These are phyloP conservation scores for Ogataea angusta DNA, from an alignment of 805 yeast species.

Conservation along the genomic window DNA sequence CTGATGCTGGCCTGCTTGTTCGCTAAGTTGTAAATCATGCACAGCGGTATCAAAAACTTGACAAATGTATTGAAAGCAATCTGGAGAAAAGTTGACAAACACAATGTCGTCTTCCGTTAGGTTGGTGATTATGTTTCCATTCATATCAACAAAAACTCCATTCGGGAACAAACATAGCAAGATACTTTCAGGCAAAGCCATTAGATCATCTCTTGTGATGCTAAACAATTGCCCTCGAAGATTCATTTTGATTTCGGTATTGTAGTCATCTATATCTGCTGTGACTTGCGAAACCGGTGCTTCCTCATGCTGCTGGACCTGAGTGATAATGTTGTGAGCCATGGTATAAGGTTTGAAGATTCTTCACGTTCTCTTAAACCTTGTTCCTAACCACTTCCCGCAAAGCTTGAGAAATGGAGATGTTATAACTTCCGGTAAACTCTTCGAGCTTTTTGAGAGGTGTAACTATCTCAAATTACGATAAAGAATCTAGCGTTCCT, in stretches of 20 bases:
- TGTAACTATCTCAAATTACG: background rate
- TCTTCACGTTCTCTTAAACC: too few relatives aligned
- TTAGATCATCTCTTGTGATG: slow-evolving; percentile 81
- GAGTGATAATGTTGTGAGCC: slow-evolving; percentile 59
- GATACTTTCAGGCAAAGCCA: slow-evolving; percentile 89
- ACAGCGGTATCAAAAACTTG: slow-evolving; percentile 69
- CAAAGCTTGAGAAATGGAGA: too few relatives aligned
- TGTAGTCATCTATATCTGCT: slow-evolving; percentile 43
- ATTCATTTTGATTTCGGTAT: slow-evolving; percentile 70
- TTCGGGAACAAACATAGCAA: slow-evolving; percentile 84
- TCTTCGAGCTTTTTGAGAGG: background rate
- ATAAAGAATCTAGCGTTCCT: background rate
- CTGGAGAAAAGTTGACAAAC: slow-evolving; percentile 81
- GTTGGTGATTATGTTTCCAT: slow-evolving; percentile 75
- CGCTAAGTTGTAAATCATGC: slow-evolving; percentile 47
- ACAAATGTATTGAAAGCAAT: slow-evolving; percentile 80
- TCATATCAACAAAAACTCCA: slow-evolving; percentile 77
- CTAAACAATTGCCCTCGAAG: slow-evolving; percentile 72
- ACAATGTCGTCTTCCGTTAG: slow-evolving; percentile 78
- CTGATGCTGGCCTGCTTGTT: slow-evolving; percentile 27
- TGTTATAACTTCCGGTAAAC: background rate
- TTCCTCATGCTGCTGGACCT: slow-evolving; percentile 45
- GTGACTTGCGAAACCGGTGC: slow-evolving; percentile 19
- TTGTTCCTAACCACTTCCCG: too few relatives aligned
- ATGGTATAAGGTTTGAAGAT: slow-evolving; percentile 6